A percentile compares a stretch with the other conserved stretches of the same genome.
These are phyloP conservation scores for Mycena sanguinolenta DNA, from an alignment of 768 basidiomycete species.

Conservation along the genomic window DNA sequence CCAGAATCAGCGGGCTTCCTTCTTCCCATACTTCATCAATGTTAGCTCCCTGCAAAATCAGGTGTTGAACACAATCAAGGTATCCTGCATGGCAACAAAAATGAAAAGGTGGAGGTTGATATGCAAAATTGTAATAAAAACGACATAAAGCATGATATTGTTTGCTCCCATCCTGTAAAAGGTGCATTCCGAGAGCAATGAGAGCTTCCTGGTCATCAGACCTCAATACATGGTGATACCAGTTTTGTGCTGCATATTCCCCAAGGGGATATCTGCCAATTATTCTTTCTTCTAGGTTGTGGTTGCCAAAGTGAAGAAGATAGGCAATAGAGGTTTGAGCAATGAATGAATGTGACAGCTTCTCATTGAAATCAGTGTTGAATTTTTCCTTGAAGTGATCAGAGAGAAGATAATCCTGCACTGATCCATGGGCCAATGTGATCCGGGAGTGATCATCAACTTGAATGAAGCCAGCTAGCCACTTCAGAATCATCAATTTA, in stretches of 20 bases:
- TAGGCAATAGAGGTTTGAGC: constrained; percentile 5
- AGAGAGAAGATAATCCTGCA: not conserved
- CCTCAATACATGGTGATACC: constrained; percentile 4
- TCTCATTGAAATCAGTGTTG: not conserved
- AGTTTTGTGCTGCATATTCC: not conserved
- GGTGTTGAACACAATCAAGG: not conserved
- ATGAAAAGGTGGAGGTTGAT: not conserved
- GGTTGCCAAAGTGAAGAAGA: not conserved
- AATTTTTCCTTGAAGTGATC: not conserved
- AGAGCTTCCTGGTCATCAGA: not conserved
- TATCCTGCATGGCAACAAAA: not conserved
- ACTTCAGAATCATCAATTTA: not conserved
- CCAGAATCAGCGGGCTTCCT: no score
- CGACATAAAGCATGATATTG: not conserved
- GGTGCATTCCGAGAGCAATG: not conserved
- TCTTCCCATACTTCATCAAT: not conserved
- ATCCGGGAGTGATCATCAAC: not conserved
- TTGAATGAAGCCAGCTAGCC: not conserved
- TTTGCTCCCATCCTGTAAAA: not conserved
- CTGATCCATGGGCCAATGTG: constrained; percentile 1
- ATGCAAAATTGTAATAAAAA: no score
- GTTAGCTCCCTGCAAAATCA: not conserved
- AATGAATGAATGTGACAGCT: constrained; percentile 1
- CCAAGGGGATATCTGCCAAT: not conserved
- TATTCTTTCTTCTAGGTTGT: not conserved